These are phyloP conservation scores for Cotoneaster glaucophyllus DNA, from an alignment of 306 rosid genomes.

Conservation along the genomic window DNA sequence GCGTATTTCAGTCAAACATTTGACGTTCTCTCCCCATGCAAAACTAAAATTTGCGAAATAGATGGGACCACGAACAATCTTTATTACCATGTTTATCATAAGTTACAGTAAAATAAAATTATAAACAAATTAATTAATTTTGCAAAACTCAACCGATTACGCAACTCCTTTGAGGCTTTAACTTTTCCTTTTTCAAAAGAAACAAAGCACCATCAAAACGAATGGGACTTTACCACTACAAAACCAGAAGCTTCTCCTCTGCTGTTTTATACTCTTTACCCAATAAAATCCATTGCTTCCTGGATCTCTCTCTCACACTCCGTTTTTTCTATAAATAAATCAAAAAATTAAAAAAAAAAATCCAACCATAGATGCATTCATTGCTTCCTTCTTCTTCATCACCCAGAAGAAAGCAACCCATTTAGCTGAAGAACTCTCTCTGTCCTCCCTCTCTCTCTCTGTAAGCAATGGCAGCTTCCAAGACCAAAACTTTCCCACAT, in stretches of 20 bases:
- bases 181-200: constrained; percentile 2
- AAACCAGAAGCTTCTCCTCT: constrained; percentile 35
- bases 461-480: constrained; percentile 17
- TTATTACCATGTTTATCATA: not conserved
- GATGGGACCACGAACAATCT: not conserved
- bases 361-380: not conserved
- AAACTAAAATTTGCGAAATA: not conserved
- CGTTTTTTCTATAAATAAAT: not conserved
- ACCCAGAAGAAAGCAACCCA: not conserved
- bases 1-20: not conserved
- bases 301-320: not conserved
- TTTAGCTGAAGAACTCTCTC: constrained; percentile 10
- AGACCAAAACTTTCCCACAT: not conserved
- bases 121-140: not conserved
- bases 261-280: not conserved
- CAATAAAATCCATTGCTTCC: not conserved
- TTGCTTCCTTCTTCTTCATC: not conserved
- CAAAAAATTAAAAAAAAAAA: not conserved
- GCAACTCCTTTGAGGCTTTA: not conserved
- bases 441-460: not conserved
- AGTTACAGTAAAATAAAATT: not conserved
- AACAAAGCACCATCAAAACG: not conserved
- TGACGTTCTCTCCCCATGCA: not conserved
- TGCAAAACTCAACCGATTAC: not conserved
- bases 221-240: not conserved